Percentiles rank a stretch among this genome's conserved stretches.
phyloP scores from a whole-genome alignment of 2,329 filamentous ascomycete species.

The Ceratocystis cubensis region DNA sequence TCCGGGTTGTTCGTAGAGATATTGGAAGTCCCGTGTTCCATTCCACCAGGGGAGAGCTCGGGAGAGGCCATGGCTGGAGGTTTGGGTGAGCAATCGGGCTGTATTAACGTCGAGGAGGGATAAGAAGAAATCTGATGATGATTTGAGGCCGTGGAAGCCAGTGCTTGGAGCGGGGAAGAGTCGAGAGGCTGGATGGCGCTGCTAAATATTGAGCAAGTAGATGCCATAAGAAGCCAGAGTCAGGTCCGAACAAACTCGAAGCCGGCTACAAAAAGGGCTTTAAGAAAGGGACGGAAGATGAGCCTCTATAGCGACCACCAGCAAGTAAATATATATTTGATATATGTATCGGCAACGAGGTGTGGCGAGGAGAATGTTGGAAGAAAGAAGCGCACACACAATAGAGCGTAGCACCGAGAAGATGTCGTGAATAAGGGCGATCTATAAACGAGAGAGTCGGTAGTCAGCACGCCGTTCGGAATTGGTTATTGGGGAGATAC shows the following conservation, averaged over 20 bases:
- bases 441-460: background rate
- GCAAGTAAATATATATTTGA: slow-evolving; percentile 2
- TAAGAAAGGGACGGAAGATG: background rate
- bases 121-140: slow-evolving; percentile 12
- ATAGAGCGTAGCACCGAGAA: background rate
- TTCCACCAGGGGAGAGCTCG: slow-evolving; percentile 14
- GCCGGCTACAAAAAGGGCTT: background rate
- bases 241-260: slow-evolving; percentile 4
- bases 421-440: slow-evolving; percentile 8
- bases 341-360: slow-evolving; percentile 12
- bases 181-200: slow-evolving; percentile 16
- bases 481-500: background rate
- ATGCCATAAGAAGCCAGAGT: slow-evolving; percentile 19
- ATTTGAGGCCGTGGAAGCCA: slow-evolving; percentile 12
- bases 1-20: slow-evolving; percentile 5
- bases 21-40: slow-evolving; percentile 14
- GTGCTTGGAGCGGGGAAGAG: slow-evolving; percentile 15
- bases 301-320: background rate
- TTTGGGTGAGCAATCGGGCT: background rate
- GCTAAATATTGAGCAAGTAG: slow-evolving; percentile 13
- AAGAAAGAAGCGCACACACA: background rate
- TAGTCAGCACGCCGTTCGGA: background rate
- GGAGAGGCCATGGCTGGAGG: slow-evolving; percentile 17
- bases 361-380: background rate
- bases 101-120: background rate